Evolutionary conservation across 108 stramenopile species (phyloP).

Genomic region (Skeletonema potamos): DNA sequence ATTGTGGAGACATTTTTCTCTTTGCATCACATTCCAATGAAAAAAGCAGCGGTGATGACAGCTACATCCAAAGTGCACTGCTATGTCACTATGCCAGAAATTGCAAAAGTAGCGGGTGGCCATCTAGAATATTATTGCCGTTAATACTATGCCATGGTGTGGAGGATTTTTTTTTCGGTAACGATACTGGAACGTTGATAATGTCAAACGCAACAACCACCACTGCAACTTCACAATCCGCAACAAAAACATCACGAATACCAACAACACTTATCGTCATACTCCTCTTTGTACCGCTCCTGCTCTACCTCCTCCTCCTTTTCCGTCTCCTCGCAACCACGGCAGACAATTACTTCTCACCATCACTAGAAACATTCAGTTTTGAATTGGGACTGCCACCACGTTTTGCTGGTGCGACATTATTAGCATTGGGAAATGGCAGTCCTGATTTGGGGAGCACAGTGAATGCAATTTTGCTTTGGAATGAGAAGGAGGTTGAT

Average conservation of each 20-base stretch:
- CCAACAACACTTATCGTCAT: slow-evolving; percentile 3
- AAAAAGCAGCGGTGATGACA: neutral
- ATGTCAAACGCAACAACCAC: neutral
- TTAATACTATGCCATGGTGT: slow-evolving; percentile 24
- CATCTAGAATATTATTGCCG: slow-evolving; percentile 26
- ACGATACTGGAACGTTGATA: neutral
- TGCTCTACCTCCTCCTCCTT: slow-evolving; percentile 36
- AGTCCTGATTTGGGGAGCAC: slow-evolving; percentile 76
- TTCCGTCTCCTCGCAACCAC: slow-evolving; percentile 71
- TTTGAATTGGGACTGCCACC: slow-evolving; percentile 58
- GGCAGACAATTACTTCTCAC: slow-evolving; percentile 79
- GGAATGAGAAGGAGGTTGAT: slow-evolving; percentile 24
- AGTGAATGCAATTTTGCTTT: slow-evolving; percentile 50
- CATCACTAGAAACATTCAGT: slow-evolving; percentile 64
- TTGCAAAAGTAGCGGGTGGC: slow-evolving; percentile 26
- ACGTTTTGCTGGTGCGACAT: slow-evolving; percentile 80
- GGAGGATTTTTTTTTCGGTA: neutral
- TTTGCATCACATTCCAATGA: neutral
- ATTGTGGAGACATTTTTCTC: neutral
- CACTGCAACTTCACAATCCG: neutral
- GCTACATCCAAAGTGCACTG: neutral
- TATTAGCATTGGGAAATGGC: slow-evolving; percentile 83
- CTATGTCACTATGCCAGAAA: slow-evolving; percentile 26
- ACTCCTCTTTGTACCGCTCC: slow-evolving; percentile 17
- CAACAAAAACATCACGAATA: neutral